These are phyloP conservation scores for Lithohypha guttulata DNA, from an alignment of 2,329 filamentous ascomycete genomes.

Conservation along the genomic window DNA sequence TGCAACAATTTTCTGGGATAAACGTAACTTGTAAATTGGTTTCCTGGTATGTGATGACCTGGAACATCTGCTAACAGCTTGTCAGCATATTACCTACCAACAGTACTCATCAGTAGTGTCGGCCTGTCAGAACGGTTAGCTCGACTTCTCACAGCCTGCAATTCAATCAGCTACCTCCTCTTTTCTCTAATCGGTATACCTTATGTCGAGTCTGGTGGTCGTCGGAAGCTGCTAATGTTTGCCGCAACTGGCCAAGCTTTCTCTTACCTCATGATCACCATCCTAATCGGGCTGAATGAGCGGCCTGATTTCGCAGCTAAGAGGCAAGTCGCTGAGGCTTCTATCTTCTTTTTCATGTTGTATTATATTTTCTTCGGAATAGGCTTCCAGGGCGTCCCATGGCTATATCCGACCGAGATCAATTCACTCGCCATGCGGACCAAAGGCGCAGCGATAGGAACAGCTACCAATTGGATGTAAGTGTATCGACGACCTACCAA, in stretches of 20 bases:
- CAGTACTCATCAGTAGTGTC: constrained; percentile 49
- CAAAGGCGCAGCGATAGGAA: constrained; percentile 39
- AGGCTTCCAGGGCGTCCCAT: constrained; percentile 39
- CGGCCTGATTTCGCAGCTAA: constrained; percentile 25
- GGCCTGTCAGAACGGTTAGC: constrained; percentile 43
- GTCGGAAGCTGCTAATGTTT: constrained; percentile 50
- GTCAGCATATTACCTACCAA: constrained; percentile 43
- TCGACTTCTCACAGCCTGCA: constrained; percentile 47
- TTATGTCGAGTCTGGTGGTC: constrained; percentile 42
- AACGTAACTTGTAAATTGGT: constrained; percentile 23
- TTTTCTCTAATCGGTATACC: constrained; percentile 38
- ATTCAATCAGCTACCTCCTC: constrained; percentile 39
- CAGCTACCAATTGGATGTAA: constrained; percentile 41
- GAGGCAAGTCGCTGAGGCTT: constrained; percentile 25
- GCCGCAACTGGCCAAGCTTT: constrained; percentile 42
- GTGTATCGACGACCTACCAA: background rate
- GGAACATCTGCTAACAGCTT: constrained; percentile 8
- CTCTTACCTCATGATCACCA: constrained; percentile 43
- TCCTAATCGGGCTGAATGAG: constrained; percentile 37
- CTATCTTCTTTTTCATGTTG: constrained; percentile 42
- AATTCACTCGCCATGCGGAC: constrained; percentile 40
- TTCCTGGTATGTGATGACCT: too few species aligned
- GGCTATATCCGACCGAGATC: constrained; percentile 40
- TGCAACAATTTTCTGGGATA: constrained; percentile 38
- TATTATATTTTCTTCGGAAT: constrained; percentile 46